These are phyloP conservation scores for Hanseniaspora taiwanica DNA, from an alignment of 805 yeast genomes.

Conservation along the genomic window DNA sequence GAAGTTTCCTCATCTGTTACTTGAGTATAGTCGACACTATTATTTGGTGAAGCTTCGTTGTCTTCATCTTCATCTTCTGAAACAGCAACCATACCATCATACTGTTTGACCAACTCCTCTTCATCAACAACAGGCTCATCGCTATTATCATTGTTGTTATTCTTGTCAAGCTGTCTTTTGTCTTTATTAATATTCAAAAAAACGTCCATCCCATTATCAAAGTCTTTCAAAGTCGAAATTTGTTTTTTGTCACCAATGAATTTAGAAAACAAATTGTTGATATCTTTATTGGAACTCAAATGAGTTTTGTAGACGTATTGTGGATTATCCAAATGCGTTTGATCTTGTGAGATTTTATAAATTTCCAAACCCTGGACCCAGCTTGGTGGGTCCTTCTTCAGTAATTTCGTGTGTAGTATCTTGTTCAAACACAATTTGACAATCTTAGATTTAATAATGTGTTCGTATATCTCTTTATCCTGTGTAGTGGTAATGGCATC, in stretches of 20 bases:
- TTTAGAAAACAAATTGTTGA: slow-evolving; percentile 19
- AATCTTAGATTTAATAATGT: slow-evolving; percentile 16
- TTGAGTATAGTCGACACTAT: background rate
- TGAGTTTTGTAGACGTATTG: slow-evolving; percentile 25
- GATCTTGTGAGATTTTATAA: slow-evolving; percentile 18
- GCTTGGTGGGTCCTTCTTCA: slow-evolving; percentile 10
- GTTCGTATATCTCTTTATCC: slow-evolving; percentile 7
- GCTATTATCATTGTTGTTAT: slow-evolving; percentile 12
- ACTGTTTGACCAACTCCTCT: slow-evolving; percentile 20
- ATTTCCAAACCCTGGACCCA: slow-evolving; percentile 18
- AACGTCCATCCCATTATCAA: slow-evolving; percentile 27
- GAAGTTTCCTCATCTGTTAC: too few species aligned
- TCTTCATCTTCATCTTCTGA: slow-evolving; percentile 32
- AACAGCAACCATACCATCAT: slow-evolving; percentile 26
- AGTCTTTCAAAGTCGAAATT: slow-evolving; percentile 32
- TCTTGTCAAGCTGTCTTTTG: slow-evolving; percentile 11
- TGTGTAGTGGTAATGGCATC: too few species aligned
- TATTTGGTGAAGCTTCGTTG: slow-evolving; percentile 19
- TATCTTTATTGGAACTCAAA: slow-evolving; percentile 23
- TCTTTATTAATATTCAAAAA: slow-evolving; percentile 22
- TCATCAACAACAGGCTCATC: slow-evolving; percentile 17
- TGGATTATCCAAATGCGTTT: slow-evolving; percentile 30
- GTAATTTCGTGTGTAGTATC: slow-evolving; percentile 7
- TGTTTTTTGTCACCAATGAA: slow-evolving; percentile 33
- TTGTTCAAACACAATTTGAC: slow-evolving; percentile 14